These are phyloP conservation scores for Hypomyces rosellus DNA, from an alignment of 2,329 filamentous ascomycete species.

Conservation along the genomic window DNA sequence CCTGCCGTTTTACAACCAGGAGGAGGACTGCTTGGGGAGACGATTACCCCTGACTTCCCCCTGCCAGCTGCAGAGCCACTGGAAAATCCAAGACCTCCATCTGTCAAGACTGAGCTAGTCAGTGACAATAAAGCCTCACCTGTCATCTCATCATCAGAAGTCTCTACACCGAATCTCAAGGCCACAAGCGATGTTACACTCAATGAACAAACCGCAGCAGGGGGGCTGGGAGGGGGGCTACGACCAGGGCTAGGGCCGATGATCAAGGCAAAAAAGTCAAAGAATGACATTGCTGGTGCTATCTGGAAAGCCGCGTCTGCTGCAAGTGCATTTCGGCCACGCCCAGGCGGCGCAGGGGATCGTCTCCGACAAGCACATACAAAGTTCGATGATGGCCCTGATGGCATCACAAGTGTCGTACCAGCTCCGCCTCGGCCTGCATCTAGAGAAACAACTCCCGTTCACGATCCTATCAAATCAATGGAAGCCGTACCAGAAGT, in stretches of 20 bases:
- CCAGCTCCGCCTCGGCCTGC: constrained; percentile 60
- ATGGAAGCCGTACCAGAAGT: constrained; percentile 47
- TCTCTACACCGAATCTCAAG: background rate
- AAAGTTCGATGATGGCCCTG: constrained; percentile 61
- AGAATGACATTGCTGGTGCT: constrained; percentile 64
- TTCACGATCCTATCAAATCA: constrained; percentile 24
- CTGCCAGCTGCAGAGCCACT: constrained; percentile 5
- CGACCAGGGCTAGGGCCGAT: constrained; percentile 83
- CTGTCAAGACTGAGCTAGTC: background rate
- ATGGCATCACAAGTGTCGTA: constrained; percentile 85
- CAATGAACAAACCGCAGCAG: background rate
- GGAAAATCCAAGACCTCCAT: constrained; percentile 4
- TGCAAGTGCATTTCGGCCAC: constrained; percentile 67
- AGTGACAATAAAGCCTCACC: background rate
- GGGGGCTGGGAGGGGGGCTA: constrained; percentile 28
- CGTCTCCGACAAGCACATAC: constrained; percentile 59
- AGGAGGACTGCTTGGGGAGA: constrained; percentile 24
- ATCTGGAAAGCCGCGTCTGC: constrained; percentile 67
- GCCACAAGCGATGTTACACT: background rate
- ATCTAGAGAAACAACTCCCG: constrained; percentile 27
- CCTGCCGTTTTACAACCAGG: constrained; percentile 9
- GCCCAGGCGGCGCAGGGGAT: constrained; percentile 79
- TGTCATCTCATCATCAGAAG: background rate
- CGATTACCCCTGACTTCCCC: constrained; percentile 26
- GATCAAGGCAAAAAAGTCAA: constrained; percentile 74